phyloP scores from a whole-genome alignment of 1,139 yeast species.

The Geotrichum klebahnii region DNA sequence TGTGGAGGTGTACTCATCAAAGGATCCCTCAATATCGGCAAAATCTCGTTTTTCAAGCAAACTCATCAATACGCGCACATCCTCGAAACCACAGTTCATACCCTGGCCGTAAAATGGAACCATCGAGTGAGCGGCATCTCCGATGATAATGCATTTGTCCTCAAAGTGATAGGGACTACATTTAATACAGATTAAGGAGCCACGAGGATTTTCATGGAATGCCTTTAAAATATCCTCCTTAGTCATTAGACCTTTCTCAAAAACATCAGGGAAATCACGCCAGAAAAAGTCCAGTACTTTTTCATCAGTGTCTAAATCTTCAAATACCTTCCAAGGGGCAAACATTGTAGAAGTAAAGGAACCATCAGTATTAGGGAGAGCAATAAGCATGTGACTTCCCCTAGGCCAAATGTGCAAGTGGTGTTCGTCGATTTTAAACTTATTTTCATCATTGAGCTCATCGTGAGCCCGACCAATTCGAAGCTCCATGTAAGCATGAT shows the following conservation, averaged over 20 bases:
- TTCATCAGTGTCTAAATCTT: conserved; percentile 46
- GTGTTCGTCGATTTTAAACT: conserved; percentile 60
- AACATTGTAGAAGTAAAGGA: conserved; percentile 88
- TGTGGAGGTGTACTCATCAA: conserved; percentile 51
- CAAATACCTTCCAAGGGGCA: conserved; percentile 73
- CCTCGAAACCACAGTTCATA: conserved; percentile 95
- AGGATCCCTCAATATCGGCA: conserved; percentile 49
- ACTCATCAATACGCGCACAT: conserved; percentile 63
- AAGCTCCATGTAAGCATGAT: conserved; percentile 77
- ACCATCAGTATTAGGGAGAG: conserved; percentile 78
- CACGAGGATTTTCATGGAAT: conserved; percentile 62
- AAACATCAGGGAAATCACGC: conserved; percentile 69
- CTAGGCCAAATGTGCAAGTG: conserved; percentile 95
- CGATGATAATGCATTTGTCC: conserved; percentile 66
- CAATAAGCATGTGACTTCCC: conserved; percentile 79
- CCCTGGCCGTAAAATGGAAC: conserved; percentile 98
- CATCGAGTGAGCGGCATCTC: conserved; percentile 96
- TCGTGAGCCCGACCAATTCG: conserved; percentile 52
- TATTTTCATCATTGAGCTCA: conserved; percentile 30
- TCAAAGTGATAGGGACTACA: conserved; percentile 66
- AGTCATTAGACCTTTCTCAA: conserved; percentile 53
- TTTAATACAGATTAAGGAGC: conserved; percentile 58
- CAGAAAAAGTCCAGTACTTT: conserved; percentile 53
- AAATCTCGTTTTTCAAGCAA: conserved; percentile 46
- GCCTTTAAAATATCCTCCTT: conserved; percentile 50